Evolutionary conservation across 2,329 filamentous ascomycete species (phyloP), one percentile per base, ranked within the genome.

Genomic region (Penicillium sp.): DNA sequence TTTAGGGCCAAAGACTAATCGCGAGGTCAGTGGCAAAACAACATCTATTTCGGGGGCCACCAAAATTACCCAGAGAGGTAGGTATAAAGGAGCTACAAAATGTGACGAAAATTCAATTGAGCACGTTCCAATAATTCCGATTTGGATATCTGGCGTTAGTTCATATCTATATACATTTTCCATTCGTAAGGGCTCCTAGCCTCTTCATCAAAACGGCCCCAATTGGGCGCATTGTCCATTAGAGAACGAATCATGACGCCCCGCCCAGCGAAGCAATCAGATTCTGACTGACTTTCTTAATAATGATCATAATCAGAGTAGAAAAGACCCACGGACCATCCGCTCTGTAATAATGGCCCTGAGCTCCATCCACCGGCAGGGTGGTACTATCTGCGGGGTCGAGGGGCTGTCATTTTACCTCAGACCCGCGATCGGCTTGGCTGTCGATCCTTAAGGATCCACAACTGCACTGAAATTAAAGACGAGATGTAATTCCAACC

Each of bases 371-470:
- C 46, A 22, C 19, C 46, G 29, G n/a, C 27, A 14, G n/a, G 16
- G 11, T 41, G 35, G 48, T 24, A 6, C 11, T 35, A 13, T 41
- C 33, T 50, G 48, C 35, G 48, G 48, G 48, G 48, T 22, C 33
- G 26, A 48, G 29, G 29, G 47, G 33, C 29, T 24, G 47, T 48
- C 14, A n/a, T n/a, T n/a, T 24, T 24, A 50, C 22, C 41, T 39
- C 48, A 39, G 35, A 35, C 46, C 48, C 35, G 48, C 33, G 48
- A 50, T 50, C 48, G 48, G 48, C 48, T 50, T 37, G 48, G 48
- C 48, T 41, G 48, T 41, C 48, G 48, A 50, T 50, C 48, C 21
- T 19, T 39, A 3, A 16, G 48, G 48, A 50, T 50, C 48, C 48
- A 50, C 48, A 50, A 11, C 29, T n/a, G n/a, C 33, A 39, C 47